phyloP scores from a whole-genome alignment of 1,284 basidiomycete genomes.

The Tremellales sp. region DNA sequence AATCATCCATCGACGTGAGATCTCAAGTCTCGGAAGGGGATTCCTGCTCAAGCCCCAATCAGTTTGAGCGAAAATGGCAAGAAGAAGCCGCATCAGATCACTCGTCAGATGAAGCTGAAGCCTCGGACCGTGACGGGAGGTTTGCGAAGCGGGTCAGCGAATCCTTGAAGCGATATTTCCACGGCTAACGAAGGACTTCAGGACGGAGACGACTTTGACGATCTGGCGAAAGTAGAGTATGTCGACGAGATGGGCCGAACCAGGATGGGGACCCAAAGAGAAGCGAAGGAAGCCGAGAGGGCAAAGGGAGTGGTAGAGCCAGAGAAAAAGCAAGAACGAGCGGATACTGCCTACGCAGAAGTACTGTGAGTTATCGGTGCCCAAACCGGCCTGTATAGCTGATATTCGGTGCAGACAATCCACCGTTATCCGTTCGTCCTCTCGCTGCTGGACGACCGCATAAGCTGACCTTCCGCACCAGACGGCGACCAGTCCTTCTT shows the following conservation, averaged over 20 bases:
- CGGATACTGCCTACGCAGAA: constrained; percentile 36
- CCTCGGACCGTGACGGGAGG: too few relatives aligned
- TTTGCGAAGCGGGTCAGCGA: too few relatives aligned
- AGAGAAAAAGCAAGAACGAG: constrained; percentile 9
- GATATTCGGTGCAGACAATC: constrained; percentile 54
- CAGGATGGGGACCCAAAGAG: constrained; percentile 38
- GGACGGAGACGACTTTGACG: constrained; percentile 52
- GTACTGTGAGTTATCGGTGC: constrained; percentile 44
- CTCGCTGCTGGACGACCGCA: constrained; percentile 1
- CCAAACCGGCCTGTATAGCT: background rate
- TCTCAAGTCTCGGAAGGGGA: constrained; percentile 2
- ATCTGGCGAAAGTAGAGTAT: constrained; percentile 42
- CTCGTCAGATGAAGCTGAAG: constrained; percentile 39
- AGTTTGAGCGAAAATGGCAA: constrained; percentile 69
- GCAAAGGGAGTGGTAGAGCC: constrained; percentile 9
- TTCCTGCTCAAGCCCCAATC: background rate
- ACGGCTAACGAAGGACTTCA: constrained; percentile 6
- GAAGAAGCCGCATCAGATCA: constrained; percentile 49
- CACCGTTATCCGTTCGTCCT: constrained; percentile 52
- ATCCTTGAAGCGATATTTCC: too few relatives aligned
- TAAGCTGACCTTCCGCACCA: too few relatives aligned
- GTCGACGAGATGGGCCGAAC: constrained; percentile 48
- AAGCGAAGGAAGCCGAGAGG: constrained; percentile 38
- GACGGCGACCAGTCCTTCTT: constrained; percentile 73
- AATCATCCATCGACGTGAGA: constrained; percentile 79